Evolutionary conservation across 1,284 basidiomycete species (phyloP).

Genomic region (Irpex rosettiformis): DNA sequence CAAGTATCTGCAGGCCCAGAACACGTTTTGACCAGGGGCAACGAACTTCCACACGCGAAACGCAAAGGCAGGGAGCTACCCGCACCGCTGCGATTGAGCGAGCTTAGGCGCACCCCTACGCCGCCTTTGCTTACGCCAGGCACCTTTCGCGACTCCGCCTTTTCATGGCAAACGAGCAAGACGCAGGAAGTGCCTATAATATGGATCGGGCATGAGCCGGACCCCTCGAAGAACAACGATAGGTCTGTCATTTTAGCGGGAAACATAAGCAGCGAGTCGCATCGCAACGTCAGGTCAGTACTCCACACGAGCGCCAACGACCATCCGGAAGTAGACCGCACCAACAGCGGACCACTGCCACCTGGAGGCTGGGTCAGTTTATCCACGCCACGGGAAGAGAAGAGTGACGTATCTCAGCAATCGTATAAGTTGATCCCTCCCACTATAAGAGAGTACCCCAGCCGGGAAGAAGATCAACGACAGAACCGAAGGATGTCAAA

Average conservation of each 20-base stretch:
- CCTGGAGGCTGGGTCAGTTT: constrained; percentile 18
- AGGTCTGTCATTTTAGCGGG: not conserved
- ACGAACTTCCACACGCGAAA: not conserved
- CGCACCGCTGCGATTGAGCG: constrained; percentile 9
- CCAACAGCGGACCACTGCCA: constrained; percentile 11
- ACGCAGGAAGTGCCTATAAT: constrained; percentile 31
- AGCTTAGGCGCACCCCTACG: constrained; percentile 22
- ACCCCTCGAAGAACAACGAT: constrained; percentile 7
- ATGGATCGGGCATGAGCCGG: constrained; percentile 29
- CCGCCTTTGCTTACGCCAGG: constrained; percentile 31
- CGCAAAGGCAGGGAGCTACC: constrained; percentile 1
- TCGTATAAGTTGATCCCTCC: constrained; percentile 22
- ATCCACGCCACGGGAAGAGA: constrained; percentile 24
- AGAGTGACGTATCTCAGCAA: constrained; percentile 24
- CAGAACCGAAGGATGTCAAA: not conserved
- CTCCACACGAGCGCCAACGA: constrained; percentile 12
- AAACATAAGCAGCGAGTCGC: constrained; percentile 1
- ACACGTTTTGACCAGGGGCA: not conserved
- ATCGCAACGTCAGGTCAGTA: constrained; percentile 2
- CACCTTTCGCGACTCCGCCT: constrained; percentile 36
- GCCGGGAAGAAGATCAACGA: constrained; percentile 22
- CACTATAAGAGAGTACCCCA: constrained; percentile 25
- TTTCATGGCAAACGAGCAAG: constrained; percentile 28
- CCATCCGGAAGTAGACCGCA: constrained; percentile 2
- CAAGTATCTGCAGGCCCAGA: not conserved